A percentile compares a stretch with the other conserved stretches of the same genome.
These are phyloP conservation scores for Aspergillus bombycis DNA, from an alignment of 2,329 filamentous ascomycete species.

Conservation along the genomic window DNA sequence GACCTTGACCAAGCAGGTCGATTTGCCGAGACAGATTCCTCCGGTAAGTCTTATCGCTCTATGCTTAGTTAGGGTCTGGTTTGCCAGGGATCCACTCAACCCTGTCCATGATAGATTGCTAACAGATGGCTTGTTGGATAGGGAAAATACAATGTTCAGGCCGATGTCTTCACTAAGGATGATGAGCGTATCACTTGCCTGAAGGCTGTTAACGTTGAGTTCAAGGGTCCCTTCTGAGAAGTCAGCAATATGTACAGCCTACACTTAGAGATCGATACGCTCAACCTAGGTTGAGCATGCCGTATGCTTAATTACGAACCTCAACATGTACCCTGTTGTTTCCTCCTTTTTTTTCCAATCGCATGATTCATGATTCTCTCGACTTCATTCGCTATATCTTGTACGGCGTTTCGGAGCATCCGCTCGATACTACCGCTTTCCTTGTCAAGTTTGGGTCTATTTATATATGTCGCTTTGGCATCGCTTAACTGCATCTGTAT, in stretches of 20 bases:
- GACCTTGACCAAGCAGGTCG: slow-evolving; percentile 75
- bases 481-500: background rate
- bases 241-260: background rate
- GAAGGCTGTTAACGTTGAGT: slow-evolving; percentile 58
- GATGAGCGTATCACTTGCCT: slow-evolving; percentile 82
- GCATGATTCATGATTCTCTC: slow-evolving; percentile 10
- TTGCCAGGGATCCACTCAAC: background rate
- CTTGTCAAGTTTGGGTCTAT: background rate
- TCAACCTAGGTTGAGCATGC: background rate
- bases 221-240: slow-evolving; percentile 23
- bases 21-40: slow-evolving; percentile 84
- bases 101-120: background rate
- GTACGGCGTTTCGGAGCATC: slow-evolving; percentile 19
- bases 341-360: slow-evolving; percentile 4
- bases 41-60: slow-evolving; percentile 64
- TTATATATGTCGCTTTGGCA: too few species aligned
- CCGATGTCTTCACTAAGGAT: slow-evolving; percentile 78
- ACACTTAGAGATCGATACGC: background rate
- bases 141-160: slow-evolving; percentile 88
- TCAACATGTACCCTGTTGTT: slow-evolving; percentile 1
- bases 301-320: background rate
- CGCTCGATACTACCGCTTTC: slow-evolving; percentile 2
- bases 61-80: background rate
- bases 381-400: slow-evolving; percentile 10
- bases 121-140: slow-evolving; percentile 39